Evolutionary conservation across 2,329 filamentous ascomycete genomes (phyloP), one percentile per base, ranked within the genome.

Genomic region (Aspergillus alliaceus): DNA sequence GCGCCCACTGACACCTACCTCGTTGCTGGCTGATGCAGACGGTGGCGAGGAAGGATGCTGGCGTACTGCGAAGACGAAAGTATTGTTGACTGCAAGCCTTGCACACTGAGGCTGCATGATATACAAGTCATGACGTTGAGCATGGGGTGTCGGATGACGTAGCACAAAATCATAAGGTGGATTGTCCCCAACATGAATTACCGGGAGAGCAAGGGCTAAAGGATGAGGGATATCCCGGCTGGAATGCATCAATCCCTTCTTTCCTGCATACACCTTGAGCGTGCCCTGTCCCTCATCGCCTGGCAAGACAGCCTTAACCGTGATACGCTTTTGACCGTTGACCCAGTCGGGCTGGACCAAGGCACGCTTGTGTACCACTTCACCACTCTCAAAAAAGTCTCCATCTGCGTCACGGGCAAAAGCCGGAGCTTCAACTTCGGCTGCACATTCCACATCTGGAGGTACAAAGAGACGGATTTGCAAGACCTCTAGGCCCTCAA

Each of bases 91-190:
- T 1, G 91, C 93, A 27, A 99, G 81, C 25, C 88, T 86, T 63
- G 89, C 84, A 72, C 95, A 99, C 74, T 99, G 96, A 1, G 96
- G 95, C 71, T 98, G 95, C 44, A 93, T 90, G 61, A 99, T 90
- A 74, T 99, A 99, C 57, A 99, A 87, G 72, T 99, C 95, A 74
- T 99, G 93, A 40, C 93, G 86, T 70, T 96, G 92, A n/a, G 95
- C 95, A 73, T 99, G 95, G 8, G 95, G 95, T 2, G 95, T 99
- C 7, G 96, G 96, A 72, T 99, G 95, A 4, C 95, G 86, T 37
- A 89, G 89, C 46, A 97, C 83, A 74, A 98, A 99, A 58, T 96
- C 91, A 74, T 96, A 99, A 0, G 90, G 86, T 3, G 95, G 95
- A 70, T 99, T 99, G 66, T 93, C 90, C 58, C 95, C 95, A 0